Evolutionary conservation across 2,329 filamentous ascomycete species (phyloP), one percentile per base, ranked within the genome.

Genomic region (Trichoderma citrinoviride): DNA sequence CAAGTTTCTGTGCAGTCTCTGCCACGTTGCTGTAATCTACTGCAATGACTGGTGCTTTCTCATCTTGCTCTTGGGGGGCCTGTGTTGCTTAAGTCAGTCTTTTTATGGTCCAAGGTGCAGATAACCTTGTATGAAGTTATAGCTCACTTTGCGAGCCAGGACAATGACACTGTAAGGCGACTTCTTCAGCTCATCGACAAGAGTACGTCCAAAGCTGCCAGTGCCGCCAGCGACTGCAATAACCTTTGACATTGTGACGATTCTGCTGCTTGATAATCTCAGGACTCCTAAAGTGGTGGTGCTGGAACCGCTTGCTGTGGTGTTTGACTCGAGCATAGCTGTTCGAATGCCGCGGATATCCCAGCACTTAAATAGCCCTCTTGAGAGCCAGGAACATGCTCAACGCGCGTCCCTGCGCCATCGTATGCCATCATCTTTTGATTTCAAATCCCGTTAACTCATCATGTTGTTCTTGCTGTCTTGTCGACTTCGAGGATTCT

Each of bases 21-120:
- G 50, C 61, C 0, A 64, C 46, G 21, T 66, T 53, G 14, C 15
- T 41, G 41, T 66, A 66, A 15, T 66, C 60, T 7, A 64, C 65
- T 10, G 61, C 37, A 23, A 53, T 17, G n/a, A 61, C 37, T 17
- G 58, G 58, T 2, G 47, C 49, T 14, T 53, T 21, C 6, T 61
- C 19, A 10, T 61, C 58, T n/a, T 61, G 52, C 1, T 53, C 14
- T 0, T 61, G 37, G 10, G 58, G 58, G 10, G 33, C 47, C 58
- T 61, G n/a, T 7, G 7, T 14, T 7, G 8, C 15, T 1, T 53
- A 17, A 53, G 58, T 10, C 2, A 37, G 33, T 14, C 33, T 14
- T 17, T 23, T n/a, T 2, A 25, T 10, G 1, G 1, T 37, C 12
- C 5, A 2, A 12, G 21, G 6, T 14, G 1, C 12, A 7, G 17